Conservation (phyloP, 768 basidiomycete species). For the Psilocybe tampanensis region DNA sequence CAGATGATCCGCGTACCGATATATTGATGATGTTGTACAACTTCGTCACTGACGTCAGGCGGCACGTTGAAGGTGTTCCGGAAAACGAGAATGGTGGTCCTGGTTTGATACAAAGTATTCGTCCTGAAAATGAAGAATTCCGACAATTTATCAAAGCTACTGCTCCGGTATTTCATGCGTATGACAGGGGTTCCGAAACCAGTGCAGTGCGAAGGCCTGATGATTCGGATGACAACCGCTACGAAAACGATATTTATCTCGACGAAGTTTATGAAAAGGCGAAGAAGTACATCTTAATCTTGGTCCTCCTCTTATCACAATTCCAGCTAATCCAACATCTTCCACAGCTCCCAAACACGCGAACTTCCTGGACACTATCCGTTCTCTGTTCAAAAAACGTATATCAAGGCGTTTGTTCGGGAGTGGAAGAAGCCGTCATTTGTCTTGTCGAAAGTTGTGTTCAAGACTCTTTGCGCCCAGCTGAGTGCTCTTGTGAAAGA, state of each 20-base stretch:
- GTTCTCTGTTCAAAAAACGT: slow-evolving; percentile 55
- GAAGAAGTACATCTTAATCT: not conserved
- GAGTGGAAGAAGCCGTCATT: slow-evolving; percentile 54
- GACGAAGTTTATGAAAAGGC: not conserved
- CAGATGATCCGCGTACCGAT: slow-evolving; percentile 56
- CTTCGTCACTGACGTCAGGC: slow-evolving; percentile 49
- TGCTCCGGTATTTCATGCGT: slow-evolving; percentile 61
- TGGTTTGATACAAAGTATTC: slow-evolving; percentile 59
- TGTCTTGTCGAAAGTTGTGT: slow-evolving; percentile 44
- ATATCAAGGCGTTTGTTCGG: slow-evolving; percentile 45
- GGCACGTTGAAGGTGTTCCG: slow-evolving; percentile 54
- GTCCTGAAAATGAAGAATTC: slow-evolving; percentile 50
- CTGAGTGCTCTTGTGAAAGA: slow-evolving; percentile 42
- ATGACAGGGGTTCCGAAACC: slow-evolving; percentile 30
- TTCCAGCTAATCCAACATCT: not conserved
- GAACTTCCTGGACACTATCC: slow-evolving; percentile 72
- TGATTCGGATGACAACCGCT: too few relatives aligned
- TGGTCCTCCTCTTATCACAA: not conserved
- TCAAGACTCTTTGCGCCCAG: slow-evolving; percentile 37
- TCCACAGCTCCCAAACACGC: slow-evolving; percentile 70
- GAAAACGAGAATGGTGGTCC: slow-evolving; percentile 25
- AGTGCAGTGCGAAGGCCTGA: too few relatives aligned
- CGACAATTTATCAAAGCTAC: slow-evolving; percentile 48
- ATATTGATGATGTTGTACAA: slow-evolving; percentile 47
- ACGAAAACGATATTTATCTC: not conserved